Conservation (phyloP, 2,329 filamentous ascomycete genomes). For the Clonostachys rhizophaga region DNA sequence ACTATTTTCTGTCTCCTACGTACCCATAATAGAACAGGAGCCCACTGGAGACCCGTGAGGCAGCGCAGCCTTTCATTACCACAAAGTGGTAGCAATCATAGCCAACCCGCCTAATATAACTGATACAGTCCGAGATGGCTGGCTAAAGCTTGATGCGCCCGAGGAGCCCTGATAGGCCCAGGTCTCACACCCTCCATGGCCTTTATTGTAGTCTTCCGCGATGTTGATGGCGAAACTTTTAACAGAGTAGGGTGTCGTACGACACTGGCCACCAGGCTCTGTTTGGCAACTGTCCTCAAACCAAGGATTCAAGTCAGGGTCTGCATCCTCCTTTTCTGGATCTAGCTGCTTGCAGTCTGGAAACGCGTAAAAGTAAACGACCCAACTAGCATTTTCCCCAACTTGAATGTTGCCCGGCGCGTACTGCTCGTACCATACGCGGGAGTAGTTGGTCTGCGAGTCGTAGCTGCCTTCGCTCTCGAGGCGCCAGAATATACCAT, state of each 20-base stretch:
- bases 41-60: too few species aligned
- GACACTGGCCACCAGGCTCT: constrained; percentile 3
- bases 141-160: too few species aligned
- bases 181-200: background rate
- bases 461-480: background rate
- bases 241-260: background rate
- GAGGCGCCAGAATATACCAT: background rate
- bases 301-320: constrained; percentile 3
- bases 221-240: background rate
- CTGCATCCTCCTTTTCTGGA: background rate
- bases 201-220: background rate
- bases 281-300: constrained; percentile 8
- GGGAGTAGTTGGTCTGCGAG: background rate
- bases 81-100: too few species aligned
- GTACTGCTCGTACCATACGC: background rate
- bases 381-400: background rate
- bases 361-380: background rate
- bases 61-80: too few species aligned
- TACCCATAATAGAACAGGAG: too few species aligned
- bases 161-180: background rate
- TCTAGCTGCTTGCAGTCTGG: background rate
- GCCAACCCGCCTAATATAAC: too few species aligned
- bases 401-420: background rate
- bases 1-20: too few species aligned
- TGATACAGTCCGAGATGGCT: too few species aligned